These are phyloP conservation scores for Aspergillus niger DNA, from an alignment of 2,329 filamentous ascomycete genomes.

Conservation along the genomic window DNA sequence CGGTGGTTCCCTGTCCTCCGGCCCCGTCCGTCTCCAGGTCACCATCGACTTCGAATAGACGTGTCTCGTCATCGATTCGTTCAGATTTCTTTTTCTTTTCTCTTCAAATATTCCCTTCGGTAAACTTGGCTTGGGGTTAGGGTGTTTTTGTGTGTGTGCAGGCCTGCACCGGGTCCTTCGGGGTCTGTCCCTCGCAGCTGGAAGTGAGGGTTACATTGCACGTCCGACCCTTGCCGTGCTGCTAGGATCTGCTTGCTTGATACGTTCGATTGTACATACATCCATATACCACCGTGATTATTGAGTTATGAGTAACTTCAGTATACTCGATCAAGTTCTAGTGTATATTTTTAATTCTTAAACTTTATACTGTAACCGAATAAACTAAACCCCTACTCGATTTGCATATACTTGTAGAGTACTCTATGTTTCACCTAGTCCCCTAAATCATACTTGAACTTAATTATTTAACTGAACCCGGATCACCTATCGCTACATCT, in stretches of 20 bases:
- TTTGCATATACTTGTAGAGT: too few relatives aligned
- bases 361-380: too few relatives aligned
- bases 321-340: not conserved
- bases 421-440: too few relatives aligned
- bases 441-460: too few relatives aligned
- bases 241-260: not conserved
- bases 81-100: slow-evolving; percentile 12
- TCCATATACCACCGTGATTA: slow-evolving; percentile 1
- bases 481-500: too few relatives aligned
- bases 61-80: slow-evolving; percentile 10
- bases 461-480: too few relatives aligned
- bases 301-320: not conserved
- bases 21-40: slow-evolving; percentile 36
- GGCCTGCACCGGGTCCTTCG: not conserved
- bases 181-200: slow-evolving; percentile 8
- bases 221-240: not conserved
- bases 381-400: too few relatives aligned
- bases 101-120: slow-evolving; percentile 8
- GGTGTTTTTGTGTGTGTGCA: slow-evolving; percentile 11
- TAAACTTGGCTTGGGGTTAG: slow-evolving; percentile 14
- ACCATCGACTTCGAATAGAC: slow-evolving; percentile 33
- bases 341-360: too few relatives aligned
- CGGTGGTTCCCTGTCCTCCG: slow-evolving; percentile 30
- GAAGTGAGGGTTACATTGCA: slow-evolving; percentile 10
- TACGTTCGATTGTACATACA: slow-evolving; percentile 2